phyloP scores from a whole-genome alignment of 1,284 basidiomycete genomes.

The Tilletia caries region DNA sequence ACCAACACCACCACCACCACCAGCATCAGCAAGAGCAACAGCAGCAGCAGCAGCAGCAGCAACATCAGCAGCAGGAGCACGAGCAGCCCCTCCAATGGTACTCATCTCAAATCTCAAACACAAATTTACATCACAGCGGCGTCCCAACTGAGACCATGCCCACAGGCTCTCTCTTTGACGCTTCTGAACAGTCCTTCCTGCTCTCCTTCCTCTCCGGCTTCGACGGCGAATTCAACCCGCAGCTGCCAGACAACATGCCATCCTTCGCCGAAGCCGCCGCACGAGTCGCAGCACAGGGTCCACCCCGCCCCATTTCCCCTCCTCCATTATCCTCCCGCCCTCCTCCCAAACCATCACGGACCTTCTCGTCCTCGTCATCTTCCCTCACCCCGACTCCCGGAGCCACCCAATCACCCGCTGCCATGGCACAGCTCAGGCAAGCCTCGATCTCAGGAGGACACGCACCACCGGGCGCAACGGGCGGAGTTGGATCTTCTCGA shows the following conservation, averaged over 20 bases:
- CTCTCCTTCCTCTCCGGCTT: slow-evolving; percentile 44
- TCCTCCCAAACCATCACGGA: slow-evolving; percentile 13
- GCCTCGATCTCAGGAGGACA: not conserved
- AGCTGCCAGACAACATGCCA: slow-evolving; percentile 41
- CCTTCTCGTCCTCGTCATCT: not conserved
- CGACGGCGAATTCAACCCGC: slow-evolving; percentile 47
- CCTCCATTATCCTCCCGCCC: not conserved
- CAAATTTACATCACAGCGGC: not conserved
- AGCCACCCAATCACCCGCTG: slow-evolving; percentile 10
- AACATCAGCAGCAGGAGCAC: not conserved
- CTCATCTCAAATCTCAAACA: no score
- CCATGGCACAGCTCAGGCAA: slow-evolving; percentile 20
- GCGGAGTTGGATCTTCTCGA: slow-evolving; percentile 16
- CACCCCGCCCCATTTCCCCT: slow-evolving; percentile 11
- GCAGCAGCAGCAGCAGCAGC: not conserved
- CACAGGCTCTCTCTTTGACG: slow-evolving; percentile 31
- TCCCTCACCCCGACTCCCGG: not conserved
- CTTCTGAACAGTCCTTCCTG: slow-evolving; percentile 36
- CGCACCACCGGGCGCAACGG: slow-evolving; percentile 8
- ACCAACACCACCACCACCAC: not conserved
- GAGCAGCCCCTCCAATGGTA: not conserved
- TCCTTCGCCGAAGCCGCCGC: slow-evolving; percentile 42
- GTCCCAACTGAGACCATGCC: not conserved
- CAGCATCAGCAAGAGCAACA: not conserved
- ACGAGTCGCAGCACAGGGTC: slow-evolving; percentile 11